Evolutionary conservation across 2,329 filamentous ascomycete genomes (phyloP), one percentile per base, ranked within the genome.

Genomic region (Drechslera avenae): DNA sequence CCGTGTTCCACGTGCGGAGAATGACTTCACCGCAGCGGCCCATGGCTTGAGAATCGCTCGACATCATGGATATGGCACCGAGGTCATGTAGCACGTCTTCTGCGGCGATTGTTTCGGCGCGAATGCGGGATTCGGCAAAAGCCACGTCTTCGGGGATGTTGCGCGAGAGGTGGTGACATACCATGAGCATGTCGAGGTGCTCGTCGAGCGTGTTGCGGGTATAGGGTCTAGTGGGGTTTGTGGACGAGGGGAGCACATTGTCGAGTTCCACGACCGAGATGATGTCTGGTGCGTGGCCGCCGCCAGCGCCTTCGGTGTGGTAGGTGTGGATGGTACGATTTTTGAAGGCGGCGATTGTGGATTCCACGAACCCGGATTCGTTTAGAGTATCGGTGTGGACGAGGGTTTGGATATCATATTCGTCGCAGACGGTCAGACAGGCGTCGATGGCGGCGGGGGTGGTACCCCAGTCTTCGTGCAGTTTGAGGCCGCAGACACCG

Each of bases 181-280:
- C 91, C 93, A 97, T 97, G 39, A 97, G 79, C 93, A 97, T 97
- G 77, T 97, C 93, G 12, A 97, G 83, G 75, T 97, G 93, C 75
- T 97, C 93, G 68, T 97, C 93, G 0, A 97, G 83, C 0, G 93
- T 97, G 78, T 97, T 97, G 59, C 82, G 81, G 1, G 93, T 97
- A 74, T 86, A 97, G 0, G 93, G 93, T 2, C 92, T 82, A 1
- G 93, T 97, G 0, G 93, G 93, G 72, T 96, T 97, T 0, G 93
- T 97, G 39, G 88, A 93, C 4, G 87, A 91, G 0, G 93, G 93
- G 1, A 97, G 83, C 2, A 97, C 91, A 68, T 97, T 94, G 39
- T 84, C 76, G 66, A 92, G 87, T 73, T 95, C 91, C 9, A 97
- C 93, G 1, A 97, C 91, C 21, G 85, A 88, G 74, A 97, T 97